These are phyloP conservation scores for Castanea sativa DNA, from an alignment of 306 rosid genomes.

Conservation along the genomic window DNA sequence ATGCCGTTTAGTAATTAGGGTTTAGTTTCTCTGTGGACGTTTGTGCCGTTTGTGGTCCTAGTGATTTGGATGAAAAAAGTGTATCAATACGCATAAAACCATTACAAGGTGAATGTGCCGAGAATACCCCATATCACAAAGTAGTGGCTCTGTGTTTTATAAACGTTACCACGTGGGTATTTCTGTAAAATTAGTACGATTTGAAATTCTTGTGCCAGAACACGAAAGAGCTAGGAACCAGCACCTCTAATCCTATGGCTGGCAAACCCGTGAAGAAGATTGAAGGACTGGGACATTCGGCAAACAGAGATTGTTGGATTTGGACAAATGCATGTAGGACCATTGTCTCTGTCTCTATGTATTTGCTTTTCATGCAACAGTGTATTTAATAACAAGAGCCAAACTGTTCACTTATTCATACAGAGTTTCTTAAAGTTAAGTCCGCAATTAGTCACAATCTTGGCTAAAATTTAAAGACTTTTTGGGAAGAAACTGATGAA, in stretches of 20 bases:
- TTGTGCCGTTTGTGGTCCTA: not conserved
- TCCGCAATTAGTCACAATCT: not conserved
- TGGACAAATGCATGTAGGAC: not conserved
- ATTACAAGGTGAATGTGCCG: not conserved
- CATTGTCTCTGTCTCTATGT: not conserved
- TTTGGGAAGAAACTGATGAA: conserved; percentile 8
- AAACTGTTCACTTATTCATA: not conserved
- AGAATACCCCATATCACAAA: not conserved
- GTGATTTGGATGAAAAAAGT: not conserved
- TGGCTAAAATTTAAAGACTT: not conserved
- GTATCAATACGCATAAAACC: not conserved
- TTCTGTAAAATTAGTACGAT: not conserved
- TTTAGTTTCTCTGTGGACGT: not conserved
- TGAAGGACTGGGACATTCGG: not conserved
- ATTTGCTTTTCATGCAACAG: not conserved
- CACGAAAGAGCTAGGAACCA: conserved; percentile 17
- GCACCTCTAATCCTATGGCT: not conserved
- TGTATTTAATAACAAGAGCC: not conserved
- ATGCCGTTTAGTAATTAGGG: too few species aligned
- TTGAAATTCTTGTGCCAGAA: not conserved
- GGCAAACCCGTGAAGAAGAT: not conserved
- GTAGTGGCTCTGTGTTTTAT: not conserved
- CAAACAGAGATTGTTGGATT: not conserved
- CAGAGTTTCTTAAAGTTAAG: not conserved
- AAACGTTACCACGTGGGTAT: not conserved